Conservation (phyloP, 345 rosid species). For the Arabis alpina region DNA sequence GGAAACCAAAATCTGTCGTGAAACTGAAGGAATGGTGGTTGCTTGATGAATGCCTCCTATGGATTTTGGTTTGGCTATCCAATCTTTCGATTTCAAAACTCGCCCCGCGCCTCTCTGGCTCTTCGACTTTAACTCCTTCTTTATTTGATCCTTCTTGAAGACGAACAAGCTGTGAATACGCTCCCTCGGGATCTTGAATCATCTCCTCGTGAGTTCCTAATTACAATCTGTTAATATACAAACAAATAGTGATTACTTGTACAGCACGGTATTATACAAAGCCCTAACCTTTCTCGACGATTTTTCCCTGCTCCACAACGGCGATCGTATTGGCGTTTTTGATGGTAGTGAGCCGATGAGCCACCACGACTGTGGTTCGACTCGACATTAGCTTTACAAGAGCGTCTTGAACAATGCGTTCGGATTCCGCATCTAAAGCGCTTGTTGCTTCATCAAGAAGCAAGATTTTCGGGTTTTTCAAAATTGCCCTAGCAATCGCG, state of each 20-base stretch:
- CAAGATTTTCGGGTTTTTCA: constrained; percentile 75
- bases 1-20: too few relatives aligned
- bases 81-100: background rate
- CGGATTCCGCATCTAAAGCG: constrained; percentile 61
- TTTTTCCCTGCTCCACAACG: constrained; percentile 56
- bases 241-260: background rate
- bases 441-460: constrained; percentile 88
- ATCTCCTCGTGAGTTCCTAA: constrained; percentile 29
- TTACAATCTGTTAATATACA: background rate
- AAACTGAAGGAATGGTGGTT: background rate
- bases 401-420: constrained; percentile 58
- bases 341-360: constrained; percentile 58
- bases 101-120: background rate
- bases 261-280: background rate
- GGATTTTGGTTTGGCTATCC: background rate
- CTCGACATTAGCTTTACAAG: constrained; percentile 40
- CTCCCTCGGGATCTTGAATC: constrained; percentile 22
- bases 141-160: constrained; percentile 24
- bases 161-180: constrained; percentile 13
- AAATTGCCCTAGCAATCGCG: constrained; percentile 32
- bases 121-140: background rate
- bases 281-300: constrained; percentile 42
- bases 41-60: background rate
- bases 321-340: constrained; percentile 58
- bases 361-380: constrained; percentile 60